phyloP scores from a whole-genome alignment of 306 rosid species.

The Vigna nakashimae region DNA sequence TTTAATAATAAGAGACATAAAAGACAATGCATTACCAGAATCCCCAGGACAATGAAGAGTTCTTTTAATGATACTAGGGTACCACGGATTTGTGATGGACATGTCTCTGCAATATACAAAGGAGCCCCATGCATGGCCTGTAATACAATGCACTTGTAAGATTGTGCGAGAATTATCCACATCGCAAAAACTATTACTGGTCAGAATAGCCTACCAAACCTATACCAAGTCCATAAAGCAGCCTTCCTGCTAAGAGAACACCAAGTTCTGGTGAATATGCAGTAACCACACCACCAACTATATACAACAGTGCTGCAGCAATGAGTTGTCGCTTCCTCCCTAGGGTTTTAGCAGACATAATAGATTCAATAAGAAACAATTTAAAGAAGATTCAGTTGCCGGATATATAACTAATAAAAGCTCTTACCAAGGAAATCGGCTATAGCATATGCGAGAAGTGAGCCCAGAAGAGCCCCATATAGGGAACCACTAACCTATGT shows the following conservation, averaged over 20 bases:
- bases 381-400: slow-evolving; percentile 32
- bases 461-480: slow-evolving; percentile 96
- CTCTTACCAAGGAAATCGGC: slow-evolving; percentile 89
- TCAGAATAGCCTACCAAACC: slow-evolving; percentile 76
- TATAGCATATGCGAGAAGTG: slow-evolving; percentile 75
- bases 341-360: slow-evolving; percentile 44
- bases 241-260: slow-evolving; percentile 82
- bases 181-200: slow-evolving; percentile 31
- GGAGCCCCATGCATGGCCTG: slow-evolving; percentile 99
- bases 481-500: slow-evolving; percentile 91
- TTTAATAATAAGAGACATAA: slow-evolving; percentile 30
- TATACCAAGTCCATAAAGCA: slow-evolving; percentile 92
- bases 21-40: slow-evolving; percentile 68
- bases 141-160: slow-evolving; percentile 37
- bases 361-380: slow-evolving; percentile 42
- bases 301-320: slow-evolving; percentile 69
- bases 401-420: slow-evolving; percentile 37
- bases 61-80: slow-evolving; percentile 94
- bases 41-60: slow-evolving; percentile 94
- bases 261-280: slow-evolving; percentile 76
- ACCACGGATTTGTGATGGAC: slow-evolving; percentile 94
- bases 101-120: slow-evolving; percentile 93
- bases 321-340: slow-evolving; percentile 91
- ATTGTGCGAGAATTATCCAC: slow-evolving; percentile 33
- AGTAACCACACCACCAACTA: slow-evolving; percentile 70